Percentiles rank a stretch among this genome's conserved stretches.
phyloP scores from a whole-genome alignment of 768 basidiomycete species.

The Tricholoma furcatifolium region DNA sequence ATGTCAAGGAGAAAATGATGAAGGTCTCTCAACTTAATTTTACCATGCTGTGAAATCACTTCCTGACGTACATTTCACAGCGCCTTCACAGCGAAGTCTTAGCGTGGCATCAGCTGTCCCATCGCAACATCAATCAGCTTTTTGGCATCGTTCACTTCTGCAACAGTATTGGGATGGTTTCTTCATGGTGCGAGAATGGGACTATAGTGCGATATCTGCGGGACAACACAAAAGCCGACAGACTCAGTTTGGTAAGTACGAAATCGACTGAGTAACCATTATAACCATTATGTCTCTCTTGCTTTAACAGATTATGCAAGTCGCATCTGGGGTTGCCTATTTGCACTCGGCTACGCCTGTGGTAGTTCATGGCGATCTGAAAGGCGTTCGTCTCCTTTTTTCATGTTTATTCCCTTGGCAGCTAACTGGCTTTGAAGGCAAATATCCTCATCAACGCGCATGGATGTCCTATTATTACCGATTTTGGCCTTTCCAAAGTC shows the following conservation, averaged over 20 bases:
- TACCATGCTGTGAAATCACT: neutral
- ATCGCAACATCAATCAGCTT: slow-evolving; percentile 53
- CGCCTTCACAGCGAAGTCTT: slow-evolving; percentile 55
- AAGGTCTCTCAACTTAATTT: slow-evolving; percentile 31
- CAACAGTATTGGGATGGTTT: slow-evolving; percentile 60
- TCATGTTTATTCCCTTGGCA: neutral
- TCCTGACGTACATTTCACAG: slow-evolving; percentile 27
- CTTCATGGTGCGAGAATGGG: slow-evolving; percentile 63
- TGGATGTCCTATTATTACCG: slow-evolving; percentile 54
- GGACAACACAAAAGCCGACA: slow-evolving; percentile 37
- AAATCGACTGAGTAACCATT: neutral
- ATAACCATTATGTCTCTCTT: neutral
- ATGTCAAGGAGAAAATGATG: slow-evolving; percentile 50
- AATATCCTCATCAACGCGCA: slow-evolving; percentile 56
- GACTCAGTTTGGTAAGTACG: slow-evolving; percentile 46
- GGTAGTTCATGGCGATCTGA: slow-evolving; percentile 62
- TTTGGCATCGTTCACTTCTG: slow-evolving; percentile 53
- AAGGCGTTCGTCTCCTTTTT: slow-evolving; percentile 39
- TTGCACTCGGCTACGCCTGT: slow-evolving; percentile 53
- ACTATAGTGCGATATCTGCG: slow-evolving; percentile 51
- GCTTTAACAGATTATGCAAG: slow-evolving; percentile 44
- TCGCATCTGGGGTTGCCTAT: slow-evolving; percentile 57
- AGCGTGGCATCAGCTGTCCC: slow-evolving; percentile 58
- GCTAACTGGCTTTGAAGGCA: slow-evolving; percentile 31
- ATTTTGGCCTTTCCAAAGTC: slow-evolving; percentile 62